Percentiles rank a stretch among this genome's conserved stretches.
Evolutionary conservation across 2,329 filamentous ascomycete species (phyloP).

Genomic region (Fusarium haematococcum): DNA sequence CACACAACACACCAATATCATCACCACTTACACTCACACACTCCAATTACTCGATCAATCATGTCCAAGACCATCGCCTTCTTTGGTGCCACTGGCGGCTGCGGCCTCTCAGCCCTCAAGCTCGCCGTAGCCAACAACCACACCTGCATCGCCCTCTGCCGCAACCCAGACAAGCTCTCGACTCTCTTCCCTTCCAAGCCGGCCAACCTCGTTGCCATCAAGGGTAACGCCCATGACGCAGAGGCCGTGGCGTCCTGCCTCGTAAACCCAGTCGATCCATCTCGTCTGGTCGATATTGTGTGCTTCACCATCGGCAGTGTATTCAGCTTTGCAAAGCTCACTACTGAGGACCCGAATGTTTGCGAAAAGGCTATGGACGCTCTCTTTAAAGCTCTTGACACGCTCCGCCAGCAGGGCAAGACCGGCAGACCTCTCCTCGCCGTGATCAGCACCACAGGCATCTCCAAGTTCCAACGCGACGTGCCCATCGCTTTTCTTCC

Average conservation of each 20-base stretch:
- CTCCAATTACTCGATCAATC: constrained; percentile 13
- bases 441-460: constrained; percentile 57
- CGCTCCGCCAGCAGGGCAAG: constrained; percentile 36
- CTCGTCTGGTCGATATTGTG: constrained; percentile 52
- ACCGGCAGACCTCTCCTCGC: constrained; percentile 51
- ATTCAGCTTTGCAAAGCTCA: constrained; percentile 41
- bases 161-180: constrained; percentile 55
- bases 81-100: constrained; percentile 58
- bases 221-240: constrained; percentile 54
- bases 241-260: constrained; percentile 50
- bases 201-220: constrained; percentile 50
- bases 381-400: constrained; percentile 49
- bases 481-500: constrained; percentile 56
- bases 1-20: neutral
- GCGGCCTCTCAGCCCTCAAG: constrained; percentile 53
- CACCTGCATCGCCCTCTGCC: constrained; percentile 55
- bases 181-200: constrained; percentile 45
- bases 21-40: neutral
- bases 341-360: constrained; percentile 53
- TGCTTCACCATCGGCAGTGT: constrained; percentile 54
- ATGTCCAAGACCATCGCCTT: constrained; percentile 46
- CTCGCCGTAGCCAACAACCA: constrained; percentile 52
- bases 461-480: constrained; percentile 44
- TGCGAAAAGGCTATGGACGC: constrained; percentile 53
- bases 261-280: constrained; percentile 36